A percentile compares a stretch with the other conserved stretches of the same genome.
phyloP scores from a whole-genome alignment of 495 filamentous ascomycete species.

The Cudoniella acicularis region DNA sequence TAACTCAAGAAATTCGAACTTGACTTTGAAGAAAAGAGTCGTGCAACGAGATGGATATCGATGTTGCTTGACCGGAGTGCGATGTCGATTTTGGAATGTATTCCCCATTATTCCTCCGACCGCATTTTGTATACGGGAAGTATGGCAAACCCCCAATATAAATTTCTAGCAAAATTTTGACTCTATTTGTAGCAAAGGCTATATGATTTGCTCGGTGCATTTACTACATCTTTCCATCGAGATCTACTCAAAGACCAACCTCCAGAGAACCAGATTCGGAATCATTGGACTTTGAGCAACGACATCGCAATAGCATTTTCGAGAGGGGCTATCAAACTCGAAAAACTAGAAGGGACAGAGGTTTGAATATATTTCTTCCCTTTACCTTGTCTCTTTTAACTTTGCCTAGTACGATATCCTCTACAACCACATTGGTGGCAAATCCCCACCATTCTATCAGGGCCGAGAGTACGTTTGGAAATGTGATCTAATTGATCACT shows the following conservation, averaged over 20 bases:
- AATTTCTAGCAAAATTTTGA: not conserved
- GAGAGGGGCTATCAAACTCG: not conserved
- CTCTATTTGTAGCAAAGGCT: not conserved
- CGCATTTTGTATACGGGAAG: constrained; percentile 1
- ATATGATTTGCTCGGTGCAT: constrained; percentile 1
- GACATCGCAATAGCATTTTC: not conserved
- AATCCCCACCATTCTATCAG: not conserved
- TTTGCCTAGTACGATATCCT: not conserved
- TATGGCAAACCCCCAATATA: not conserved
- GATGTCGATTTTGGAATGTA: not conserved
- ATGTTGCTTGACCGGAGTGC: not conserved
- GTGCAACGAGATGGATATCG: not conserved
- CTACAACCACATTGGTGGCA: constrained; percentile 2
- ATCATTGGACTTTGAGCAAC: constrained; percentile 1
- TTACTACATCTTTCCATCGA: not conserved
- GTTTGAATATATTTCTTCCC: not conserved
- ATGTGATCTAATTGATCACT: constrained; percentile 1
- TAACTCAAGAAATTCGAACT: not conserved
- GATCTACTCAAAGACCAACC: not conserved
- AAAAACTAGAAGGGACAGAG: not conserved
- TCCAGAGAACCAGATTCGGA: not conserved
- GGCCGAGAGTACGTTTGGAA: not conserved
- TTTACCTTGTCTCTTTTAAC: not conserved
- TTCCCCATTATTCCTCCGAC: not conserved
- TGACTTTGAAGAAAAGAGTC: not conserved